phyloP scores from a whole-genome alignment of 768 basidiomycete species.

The Trametes elegans region DNA sequence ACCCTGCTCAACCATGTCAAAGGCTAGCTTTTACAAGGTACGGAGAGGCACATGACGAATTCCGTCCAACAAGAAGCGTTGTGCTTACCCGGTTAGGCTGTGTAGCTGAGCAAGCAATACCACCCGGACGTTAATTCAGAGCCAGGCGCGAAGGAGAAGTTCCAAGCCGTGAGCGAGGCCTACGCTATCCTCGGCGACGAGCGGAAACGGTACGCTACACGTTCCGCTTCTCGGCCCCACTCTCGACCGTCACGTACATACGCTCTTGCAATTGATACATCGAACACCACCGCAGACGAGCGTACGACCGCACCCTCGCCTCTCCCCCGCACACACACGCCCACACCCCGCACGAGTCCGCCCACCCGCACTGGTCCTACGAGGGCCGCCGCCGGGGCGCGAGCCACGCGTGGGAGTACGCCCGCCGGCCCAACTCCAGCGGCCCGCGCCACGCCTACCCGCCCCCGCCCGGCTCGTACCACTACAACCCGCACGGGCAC shows the following conservation, averaged over 20 bases:
- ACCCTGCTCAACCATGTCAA: neutral
- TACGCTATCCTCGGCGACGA: conserved; percentile 46
- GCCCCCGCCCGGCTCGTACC: conserved; percentile 15
- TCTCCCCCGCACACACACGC: neutral
- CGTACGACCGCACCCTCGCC: conserved; percentile 33
- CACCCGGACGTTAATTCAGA: conserved; percentile 47
- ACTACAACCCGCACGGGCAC: neutral
- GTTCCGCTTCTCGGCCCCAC: neutral
- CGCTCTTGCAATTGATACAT: neutral
- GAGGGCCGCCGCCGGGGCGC: conserved; percentile 34
- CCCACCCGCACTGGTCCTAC: conserved; percentile 25
- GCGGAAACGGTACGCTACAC: conserved; percentile 37
- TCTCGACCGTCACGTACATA: neutral
- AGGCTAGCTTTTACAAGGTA: conserved; percentile 41
- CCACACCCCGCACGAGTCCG: conserved; percentile 16
- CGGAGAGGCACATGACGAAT: neutral
- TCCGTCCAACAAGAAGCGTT: too few relatives aligned
- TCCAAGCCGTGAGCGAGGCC: conserved; percentile 47
- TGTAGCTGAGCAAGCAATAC: conserved; percentile 46
- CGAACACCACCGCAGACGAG: conserved; percentile 28
- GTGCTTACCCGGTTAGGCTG: conserved; percentile 7
- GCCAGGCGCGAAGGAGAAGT: conserved; percentile 36
- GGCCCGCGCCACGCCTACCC: conserved; percentile 14
- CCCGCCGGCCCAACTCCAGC: conserved; percentile 19
- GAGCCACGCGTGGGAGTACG: conserved; percentile 37